Evolutionary conservation across 2,329 filamentous ascomycete species (phyloP), one percentile per base, ranked within the genome.

Genomic region (Bipolaris sorokiniana): DNA sequence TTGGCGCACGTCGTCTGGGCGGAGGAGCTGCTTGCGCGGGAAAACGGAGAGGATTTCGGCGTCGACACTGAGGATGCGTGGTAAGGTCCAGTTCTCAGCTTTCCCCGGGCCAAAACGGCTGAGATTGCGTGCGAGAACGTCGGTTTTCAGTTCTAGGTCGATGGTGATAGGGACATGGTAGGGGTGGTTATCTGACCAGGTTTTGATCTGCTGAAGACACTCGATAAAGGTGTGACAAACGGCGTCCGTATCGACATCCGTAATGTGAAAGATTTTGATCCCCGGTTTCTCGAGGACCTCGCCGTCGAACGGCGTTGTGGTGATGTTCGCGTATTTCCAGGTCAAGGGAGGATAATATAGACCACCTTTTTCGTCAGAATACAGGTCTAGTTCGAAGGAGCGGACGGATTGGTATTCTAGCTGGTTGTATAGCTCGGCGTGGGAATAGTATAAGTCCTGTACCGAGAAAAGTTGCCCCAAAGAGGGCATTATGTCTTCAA

Each of bases 251-350:
- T 84, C 81, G 1, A 78, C 71, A 56, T 83, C 82, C 2, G 80
- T 78, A n/a, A 83, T 76, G 66, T 84, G 81, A 60, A 83, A 75
- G 16, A 84, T 77, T 60, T 83, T 84, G 52, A 80, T 75, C 7
- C 81, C 81, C 0, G 79, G 77, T 51, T 74, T 69, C 48, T 74
- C 68, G 59, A 81, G 73, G 3, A 77, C 56, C 4, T 75, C 26
- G 70, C 78, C 75, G 48, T 78, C 71, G n/a, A 73, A 75, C 0
- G 78, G 76, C 5, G 72, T 28, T 3, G 72, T 75, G 5, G 77
- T 77, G 20, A 80, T 60, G 37, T 78, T 76, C 3, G 77, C 74
- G 1, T 78, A 58, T 33, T 70, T 76, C 65, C 77, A 77, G 51
- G 83, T 77, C 10, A 80, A 62, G 5, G 80, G 81, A 16, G 73